Conservation (phyloP, 805 yeast genomes). For the Candida bentonensis region DNA sequence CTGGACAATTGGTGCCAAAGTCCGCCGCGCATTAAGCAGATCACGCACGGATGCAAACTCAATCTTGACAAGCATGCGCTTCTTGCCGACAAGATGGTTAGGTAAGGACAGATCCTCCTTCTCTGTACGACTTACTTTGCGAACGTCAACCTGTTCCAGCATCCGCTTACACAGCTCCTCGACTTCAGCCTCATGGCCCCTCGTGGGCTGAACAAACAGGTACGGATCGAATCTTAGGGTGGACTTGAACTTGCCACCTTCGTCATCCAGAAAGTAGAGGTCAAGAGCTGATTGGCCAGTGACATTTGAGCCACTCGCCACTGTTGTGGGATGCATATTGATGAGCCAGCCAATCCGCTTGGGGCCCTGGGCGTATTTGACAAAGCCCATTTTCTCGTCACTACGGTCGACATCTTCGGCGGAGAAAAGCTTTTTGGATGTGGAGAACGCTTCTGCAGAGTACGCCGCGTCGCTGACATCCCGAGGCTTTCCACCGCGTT, state of each 20-base stretch:
- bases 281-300: conserved; percentile 74
- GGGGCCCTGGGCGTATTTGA: conserved; percentile 59
- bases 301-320: conserved; percentile 16
- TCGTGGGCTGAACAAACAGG: conserved; percentile 51
- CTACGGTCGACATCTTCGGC: conserved; percentile 33
- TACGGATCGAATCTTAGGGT: conserved; percentile 79
- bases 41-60: conserved; percentile 64
- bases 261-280: conserved; percentile 86
- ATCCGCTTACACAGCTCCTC: conserved; percentile 60
- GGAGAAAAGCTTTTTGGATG: neutral
- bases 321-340: conserved; percentile 81
- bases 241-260: conserved; percentile 90
- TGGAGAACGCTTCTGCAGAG: neutral
- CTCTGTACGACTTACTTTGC: conserved; percentile 35
- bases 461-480: neutral
- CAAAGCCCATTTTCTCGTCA: conserved; percentile 82
- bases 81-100: conserved; percentile 74
- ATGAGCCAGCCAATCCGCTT: conserved; percentile 75
- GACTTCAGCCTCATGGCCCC: conserved; percentile 49
- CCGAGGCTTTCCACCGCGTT: neutral
- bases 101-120: conserved; percentile 76
- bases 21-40: conserved; percentile 58
- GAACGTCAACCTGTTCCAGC: conserved; percentile 48
- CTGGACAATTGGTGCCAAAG: conserved; percentile 52
- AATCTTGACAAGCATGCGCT: conserved; percentile 49